A percentile compares a stretch with the other conserved stretches of the same genome.
These are phyloP conservation scores for Solanum chiquidenum DNA, from an alignment of 257 asterid species.

Conservation along the genomic window DNA sequence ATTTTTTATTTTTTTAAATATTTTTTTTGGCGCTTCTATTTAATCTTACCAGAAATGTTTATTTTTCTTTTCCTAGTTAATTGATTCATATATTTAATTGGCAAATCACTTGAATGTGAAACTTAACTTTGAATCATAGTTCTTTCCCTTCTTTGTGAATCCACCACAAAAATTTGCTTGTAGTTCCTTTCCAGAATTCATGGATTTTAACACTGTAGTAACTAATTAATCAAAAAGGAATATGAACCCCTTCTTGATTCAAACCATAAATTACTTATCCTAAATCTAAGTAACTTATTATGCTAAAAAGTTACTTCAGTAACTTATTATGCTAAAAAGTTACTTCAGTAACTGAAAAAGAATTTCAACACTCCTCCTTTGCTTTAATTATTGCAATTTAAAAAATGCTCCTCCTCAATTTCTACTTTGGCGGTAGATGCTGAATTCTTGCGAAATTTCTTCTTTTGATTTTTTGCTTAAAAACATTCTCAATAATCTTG, in stretches of 20 bases:
- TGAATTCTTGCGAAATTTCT: background rate
- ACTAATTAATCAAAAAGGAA: background rate
- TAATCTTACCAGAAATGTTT: background rate
- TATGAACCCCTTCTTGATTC: background rate
- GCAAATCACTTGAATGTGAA: background rate
- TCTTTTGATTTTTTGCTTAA: background rate
- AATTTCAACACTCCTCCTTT: background rate
- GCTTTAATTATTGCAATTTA: background rate
- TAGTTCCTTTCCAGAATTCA: background rate
- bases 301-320: too few species aligned
- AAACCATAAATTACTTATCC: background rate
- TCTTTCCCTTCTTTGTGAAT: background rate
- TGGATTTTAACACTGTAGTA: background rate
- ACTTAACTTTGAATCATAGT: background rate
- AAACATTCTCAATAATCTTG: background rate
- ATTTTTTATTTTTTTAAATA: too few species aligned
- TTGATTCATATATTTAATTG: background rate
- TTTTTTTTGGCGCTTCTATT: background rate
- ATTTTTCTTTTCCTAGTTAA: background rate
- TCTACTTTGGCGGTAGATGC: background rate
- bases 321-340: too few species aligned
- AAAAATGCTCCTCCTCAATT: background rate
- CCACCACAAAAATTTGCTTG: background rate
- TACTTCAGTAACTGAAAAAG: background rate
- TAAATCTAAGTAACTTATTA: background rate